Evolutionary conservation across 1,139 yeast species (phyloP), one percentile per base, ranked within the genome.

Genomic region (Candida tunisiensis): DNA sequence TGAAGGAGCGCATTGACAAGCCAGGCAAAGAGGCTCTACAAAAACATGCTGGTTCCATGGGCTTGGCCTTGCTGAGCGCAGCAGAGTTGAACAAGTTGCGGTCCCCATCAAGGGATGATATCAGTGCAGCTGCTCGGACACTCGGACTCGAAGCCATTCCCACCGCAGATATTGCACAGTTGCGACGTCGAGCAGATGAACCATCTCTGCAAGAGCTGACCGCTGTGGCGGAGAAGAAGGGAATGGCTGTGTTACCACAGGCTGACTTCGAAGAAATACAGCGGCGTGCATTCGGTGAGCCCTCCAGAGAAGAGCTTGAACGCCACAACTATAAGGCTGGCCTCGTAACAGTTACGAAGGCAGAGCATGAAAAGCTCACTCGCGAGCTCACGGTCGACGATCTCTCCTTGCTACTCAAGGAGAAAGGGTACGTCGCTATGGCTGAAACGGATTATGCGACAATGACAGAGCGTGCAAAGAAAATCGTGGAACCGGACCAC

Each of bases 381-480:
- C 35, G 42, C 16, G 33, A 38, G 16, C 47, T 50, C 4, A 31
- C 39, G 2, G 32, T 28, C 16, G 49, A 44, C 5, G 45, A 45
- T 9, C 21, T 51, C 14, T 32, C 32, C 13, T 23, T 25, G 20
- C 15, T 15, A 7, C 43, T 43, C 2, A 28, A 25, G 12, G 21
- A 23, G 5, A 29, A 29, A 5, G 30, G 32, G 14, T 26, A 34
- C 4, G 34, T 33, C 7, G 25, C 38, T 11, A 27, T 42, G 23
- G 27, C 40, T 8, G 26, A 33, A 9, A 23, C 25, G 3, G 41
- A 37, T 16, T 33, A 32, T 19, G 33, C 37, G 18, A 24, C 26
- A 8, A 27, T 38, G 30, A 21, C 34, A 9, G 11, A 9, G 24
- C 26, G 21, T 7, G 10, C 19, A 16, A 16, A 19, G 21, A 17